Conservation (phyloP, 495 filamentous ascomycete species). For the Tetracladium marchalianum region DNA sequence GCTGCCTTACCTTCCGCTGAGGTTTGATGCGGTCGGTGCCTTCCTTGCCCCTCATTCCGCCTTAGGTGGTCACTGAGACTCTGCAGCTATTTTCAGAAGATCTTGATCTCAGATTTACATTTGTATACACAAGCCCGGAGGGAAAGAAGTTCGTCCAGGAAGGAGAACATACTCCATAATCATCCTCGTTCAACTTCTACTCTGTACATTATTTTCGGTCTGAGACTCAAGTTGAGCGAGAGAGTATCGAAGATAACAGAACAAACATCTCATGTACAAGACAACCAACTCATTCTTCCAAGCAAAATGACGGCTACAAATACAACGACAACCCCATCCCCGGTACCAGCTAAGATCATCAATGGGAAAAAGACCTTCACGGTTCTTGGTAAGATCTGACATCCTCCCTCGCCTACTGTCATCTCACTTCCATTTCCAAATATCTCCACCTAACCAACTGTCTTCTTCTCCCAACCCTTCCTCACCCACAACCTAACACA, state of each 20-base stretch:
- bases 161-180: no score
- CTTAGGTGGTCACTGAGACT: no score
- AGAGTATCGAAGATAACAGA: no score
- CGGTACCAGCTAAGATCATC: conserved; percentile 7
- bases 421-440: not conserved
- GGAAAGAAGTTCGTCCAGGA: no score
- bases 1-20: conserved; percentile 1
- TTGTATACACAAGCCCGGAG: no score
- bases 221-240: no score
- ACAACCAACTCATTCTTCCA: not conserved
- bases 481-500: not conserved
- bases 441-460: not conserved
- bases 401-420: not conserved
- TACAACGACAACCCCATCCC: not conserved
- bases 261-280: not conserved
- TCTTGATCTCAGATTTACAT: no score
- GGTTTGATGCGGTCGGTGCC: no score
- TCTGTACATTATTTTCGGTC: no score
- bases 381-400: conserved; percentile 11
- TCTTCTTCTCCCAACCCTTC: not conserved
- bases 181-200: no score
- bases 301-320: conserved; percentile 5
- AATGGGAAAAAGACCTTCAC: conserved; percentile 20
- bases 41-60: no score
- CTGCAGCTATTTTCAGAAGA: no score